Percentiles rank a stretch among this genome's conserved stretches.
phyloP scores from a whole-genome alignment of 495 filamentous ascomycete genomes.

The Xylaria bambusicola region DNA sequence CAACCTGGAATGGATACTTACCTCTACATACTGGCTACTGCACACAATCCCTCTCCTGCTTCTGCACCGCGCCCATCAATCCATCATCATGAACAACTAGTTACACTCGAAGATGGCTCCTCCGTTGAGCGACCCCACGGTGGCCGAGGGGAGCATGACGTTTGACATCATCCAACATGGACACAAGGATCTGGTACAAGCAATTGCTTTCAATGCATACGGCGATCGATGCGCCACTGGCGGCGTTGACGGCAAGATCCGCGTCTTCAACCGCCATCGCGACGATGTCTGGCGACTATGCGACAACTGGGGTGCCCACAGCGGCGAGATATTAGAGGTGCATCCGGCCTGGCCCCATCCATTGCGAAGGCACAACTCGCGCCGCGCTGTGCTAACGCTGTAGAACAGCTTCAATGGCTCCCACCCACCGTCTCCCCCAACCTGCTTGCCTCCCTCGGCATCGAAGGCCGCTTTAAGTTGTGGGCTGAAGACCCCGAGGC shows the following conservation, averaged over 20 bases:
- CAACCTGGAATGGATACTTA: no score
- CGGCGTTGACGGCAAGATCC: slow-evolving; percentile 89
- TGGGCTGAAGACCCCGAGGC: slow-evolving; percentile 87
- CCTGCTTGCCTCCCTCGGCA: slow-evolving; percentile 66
- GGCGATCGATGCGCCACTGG: slow-evolving; percentile 89
- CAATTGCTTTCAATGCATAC: slow-evolving; percentile 72
- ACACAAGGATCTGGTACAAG: slow-evolving; percentile 69
- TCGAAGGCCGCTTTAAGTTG: slow-evolving; percentile 83
- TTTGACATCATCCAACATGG: slow-evolving; percentile 57
- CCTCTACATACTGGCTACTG: no score
- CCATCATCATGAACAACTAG: no score
- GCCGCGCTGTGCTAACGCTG: slow-evolving; percentile 6
- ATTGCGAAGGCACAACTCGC: no score
- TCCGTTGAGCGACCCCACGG: slow-evolving; percentile 21
- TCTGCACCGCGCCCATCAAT: no score
- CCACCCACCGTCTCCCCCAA: slow-evolving; percentile 59
- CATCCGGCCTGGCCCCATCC: slow-evolving; percentile 22
- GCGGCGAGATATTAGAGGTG: slow-evolving; percentile 88
- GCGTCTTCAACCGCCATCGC: slow-evolving; percentile 81
- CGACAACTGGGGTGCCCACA: slow-evolving; percentile 90
- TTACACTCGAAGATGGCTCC: slow-evolving; percentile 25
- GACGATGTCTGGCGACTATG: slow-evolving; percentile 75
- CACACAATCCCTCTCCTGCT: no score
- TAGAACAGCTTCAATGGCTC: slow-evolving; percentile 73
- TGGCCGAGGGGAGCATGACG: slow-evolving; percentile 22